phyloP scores from a whole-genome alignment of 331 rosid genomes.

The Stylosanthes scabra region DNA sequence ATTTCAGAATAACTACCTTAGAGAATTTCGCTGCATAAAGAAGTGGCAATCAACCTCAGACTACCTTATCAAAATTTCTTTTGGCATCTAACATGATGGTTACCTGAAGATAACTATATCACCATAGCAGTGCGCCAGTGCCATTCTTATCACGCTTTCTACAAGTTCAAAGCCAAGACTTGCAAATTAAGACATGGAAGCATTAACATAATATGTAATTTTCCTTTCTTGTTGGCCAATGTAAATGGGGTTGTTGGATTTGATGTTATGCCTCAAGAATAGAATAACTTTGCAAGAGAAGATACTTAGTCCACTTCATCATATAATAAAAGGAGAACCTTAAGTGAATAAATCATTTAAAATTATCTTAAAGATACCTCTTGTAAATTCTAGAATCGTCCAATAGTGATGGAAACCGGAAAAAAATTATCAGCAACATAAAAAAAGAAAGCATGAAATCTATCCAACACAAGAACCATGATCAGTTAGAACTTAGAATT shows the following conservation, averaged over 20 bases:
- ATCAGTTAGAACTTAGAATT: background rate
- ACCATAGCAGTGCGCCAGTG: background rate
- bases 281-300: background rate
- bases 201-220: background rate
- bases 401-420: background rate
- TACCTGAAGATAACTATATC: constrained; percentile 4
- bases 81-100: constrained; percentile 10
- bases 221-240: constrained; percentile 2
- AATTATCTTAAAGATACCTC: background rate
- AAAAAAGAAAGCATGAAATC: background rate
- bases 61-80: background rate
- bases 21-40: too few species aligned
- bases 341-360: background rate
- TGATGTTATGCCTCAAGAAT: constrained; percentile 9
- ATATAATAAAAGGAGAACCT: background rate
- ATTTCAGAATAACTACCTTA: too few species aligned
- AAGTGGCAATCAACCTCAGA: constrained; percentile 31
- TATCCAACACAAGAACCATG: background rate
- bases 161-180: background rate
- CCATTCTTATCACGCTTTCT: constrained; percentile 3
- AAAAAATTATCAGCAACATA: background rate
- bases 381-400: background rate
- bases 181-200: background rate
- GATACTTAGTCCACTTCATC: constrained; percentile 1
- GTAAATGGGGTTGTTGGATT: background rate